A percentile compares a stretch with the other conserved stretches of the same genome.
These are phyloP conservation scores for Xylariaceae sp. DNA, from an alignment of 2,329 filamentous ascomycete genomes.

Conservation along the genomic window DNA sequence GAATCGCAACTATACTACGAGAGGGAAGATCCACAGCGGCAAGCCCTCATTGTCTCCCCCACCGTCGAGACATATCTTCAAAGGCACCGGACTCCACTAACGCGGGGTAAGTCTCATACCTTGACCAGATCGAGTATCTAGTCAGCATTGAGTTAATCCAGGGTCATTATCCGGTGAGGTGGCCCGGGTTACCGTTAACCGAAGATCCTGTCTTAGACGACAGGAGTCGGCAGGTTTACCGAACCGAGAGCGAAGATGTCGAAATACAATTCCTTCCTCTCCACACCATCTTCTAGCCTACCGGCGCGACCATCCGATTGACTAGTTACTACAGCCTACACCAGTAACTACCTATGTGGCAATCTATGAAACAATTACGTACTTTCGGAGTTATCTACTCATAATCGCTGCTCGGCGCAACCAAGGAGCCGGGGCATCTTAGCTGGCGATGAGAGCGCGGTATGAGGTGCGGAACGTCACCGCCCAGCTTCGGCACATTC, in stretches of 20 bases:
- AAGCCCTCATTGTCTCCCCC: neutral
- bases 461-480: neutral
- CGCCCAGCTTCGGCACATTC: neutral
- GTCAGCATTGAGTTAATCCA: neutral
- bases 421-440: neutral
- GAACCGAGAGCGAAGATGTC: no score
- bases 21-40: no score
- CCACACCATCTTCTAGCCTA: no score
- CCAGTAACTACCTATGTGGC: no score
- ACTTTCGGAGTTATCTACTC: no score
- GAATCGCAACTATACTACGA: no score
- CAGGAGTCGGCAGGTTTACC: neutral
- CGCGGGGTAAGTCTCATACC: constrained; percentile 10
- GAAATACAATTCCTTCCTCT: no score
- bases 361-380: no score
- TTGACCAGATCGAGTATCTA: no score
- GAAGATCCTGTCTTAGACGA: neutral
- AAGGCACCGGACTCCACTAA: constrained; percentile 8
- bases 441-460: neutral
- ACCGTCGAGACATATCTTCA: constrained; percentile 4
- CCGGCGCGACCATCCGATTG: no score
- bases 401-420: no score
- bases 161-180: neutral
- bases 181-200: neutral
- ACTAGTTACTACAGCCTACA: no score